phyloP scores from a whole-genome alignment of 2,329 filamentous ascomycete species.

The Ustulina deusta region DNA sequence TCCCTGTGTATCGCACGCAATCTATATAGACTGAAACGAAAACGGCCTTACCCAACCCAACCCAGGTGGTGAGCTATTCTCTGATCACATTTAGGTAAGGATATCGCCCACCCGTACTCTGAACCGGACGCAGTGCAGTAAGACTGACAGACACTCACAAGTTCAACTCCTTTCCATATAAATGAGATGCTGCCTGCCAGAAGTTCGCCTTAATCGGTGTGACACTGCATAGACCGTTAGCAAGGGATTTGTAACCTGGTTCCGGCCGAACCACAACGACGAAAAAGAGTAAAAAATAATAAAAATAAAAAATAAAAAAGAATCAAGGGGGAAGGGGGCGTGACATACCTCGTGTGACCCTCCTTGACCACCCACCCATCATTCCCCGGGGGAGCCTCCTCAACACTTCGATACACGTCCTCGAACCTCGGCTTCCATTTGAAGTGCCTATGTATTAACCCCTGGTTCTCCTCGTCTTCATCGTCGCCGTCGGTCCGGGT shows the following conservation, averaged over 20 bases:
- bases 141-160: constrained; percentile 73
- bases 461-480: constrained; percentile 52
- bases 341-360: constrained; percentile 81
- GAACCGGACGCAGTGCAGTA: constrained; percentile 44
- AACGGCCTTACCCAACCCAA: background rate
- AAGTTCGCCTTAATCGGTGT: constrained; percentile 95
- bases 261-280: background rate
- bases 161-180: constrained; percentile 78
- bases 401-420: constrained; percentile 90
- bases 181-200: constrained; percentile 75
- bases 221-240: constrained; percentile 67
- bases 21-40: constrained; percentile 22
- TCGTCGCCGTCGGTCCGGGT: constrained; percentile 44
- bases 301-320: background rate
- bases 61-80: constrained; percentile 35
- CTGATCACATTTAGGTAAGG: constrained; percentile 27
- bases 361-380: constrained; percentile 95
- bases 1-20: constrained; percentile 10
- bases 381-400: constrained; percentile 80
- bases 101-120: constrained; percentile 34
- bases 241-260: background rate
- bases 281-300: background rate
- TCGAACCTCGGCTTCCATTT: constrained; percentile 92
- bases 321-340: background rate
- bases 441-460: constrained; percentile 86